Conservation (phyloP, 768 basidiomycete genomes). For the Phlebiopsis flavidoalba region DNA sequence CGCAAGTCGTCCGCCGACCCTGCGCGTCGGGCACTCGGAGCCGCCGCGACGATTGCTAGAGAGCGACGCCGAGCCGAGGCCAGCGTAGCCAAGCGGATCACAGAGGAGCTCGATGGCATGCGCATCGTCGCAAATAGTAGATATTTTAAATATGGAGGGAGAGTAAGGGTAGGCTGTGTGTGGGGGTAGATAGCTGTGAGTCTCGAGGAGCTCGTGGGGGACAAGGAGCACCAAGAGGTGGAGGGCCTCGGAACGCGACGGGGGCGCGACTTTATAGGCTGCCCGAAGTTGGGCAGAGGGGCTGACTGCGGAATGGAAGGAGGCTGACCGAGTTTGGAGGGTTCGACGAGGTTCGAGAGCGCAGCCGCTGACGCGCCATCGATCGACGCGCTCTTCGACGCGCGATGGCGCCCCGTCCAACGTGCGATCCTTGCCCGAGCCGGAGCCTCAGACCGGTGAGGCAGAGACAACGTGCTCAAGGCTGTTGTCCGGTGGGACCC, state of each 20-base stretch:
- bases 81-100: conserved; percentile 27
- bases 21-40: conserved; percentile 18
- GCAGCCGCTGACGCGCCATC: neutral
- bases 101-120: conserved; percentile 27
- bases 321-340: too few species aligned
- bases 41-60: conserved; percentile 21
- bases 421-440: neutral
- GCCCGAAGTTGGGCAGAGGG: neutral
- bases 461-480: neutral
- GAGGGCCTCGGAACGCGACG: neutral
- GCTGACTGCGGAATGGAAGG: neutral
- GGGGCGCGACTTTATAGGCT: neutral
- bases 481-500: neutral
- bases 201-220: conserved; percentile 19
- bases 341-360: neutral
- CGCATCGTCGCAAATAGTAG: conserved; percentile 21
- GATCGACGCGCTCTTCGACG: neutral
- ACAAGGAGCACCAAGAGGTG: conserved; percentile 14
- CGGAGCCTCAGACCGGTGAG: neutral
- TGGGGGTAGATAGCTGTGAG: conserved; percentile 4
- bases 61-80: conserved; percentile 26
- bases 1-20: neutral
- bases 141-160: conserved; percentile 10
- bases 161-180: conserved; percentile 14
- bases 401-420: neutral